Percentiles rank a stretch among this genome's conserved stretches.
Conservation (phyloP, 78 protist species). For the Dictyostelium capitatum region DNA sequence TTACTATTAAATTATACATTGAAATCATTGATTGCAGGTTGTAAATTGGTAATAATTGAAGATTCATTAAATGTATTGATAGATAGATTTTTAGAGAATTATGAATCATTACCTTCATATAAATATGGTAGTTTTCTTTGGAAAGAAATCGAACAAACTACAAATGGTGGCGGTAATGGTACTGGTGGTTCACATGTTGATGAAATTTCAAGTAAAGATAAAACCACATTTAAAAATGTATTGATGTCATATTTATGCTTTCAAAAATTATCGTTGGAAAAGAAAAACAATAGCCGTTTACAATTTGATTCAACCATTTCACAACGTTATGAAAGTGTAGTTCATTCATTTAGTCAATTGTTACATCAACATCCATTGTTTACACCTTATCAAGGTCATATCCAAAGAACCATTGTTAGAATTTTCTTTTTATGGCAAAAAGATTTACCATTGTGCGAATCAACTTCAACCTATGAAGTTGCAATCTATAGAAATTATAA, state of each 20-base stretch:
- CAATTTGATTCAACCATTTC: conserved; percentile 19
- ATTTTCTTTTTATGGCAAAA: conserved; percentile 67
- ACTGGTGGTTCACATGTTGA: background rate
- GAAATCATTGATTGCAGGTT: conserved; percentile 9
- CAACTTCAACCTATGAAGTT: conserved; percentile 50
- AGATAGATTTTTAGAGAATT: conserved; percentile 75
- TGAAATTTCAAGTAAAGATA: conserved; percentile 12
- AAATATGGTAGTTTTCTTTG: conserved; percentile 27
- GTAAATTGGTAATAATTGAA: conserved; percentile 42
- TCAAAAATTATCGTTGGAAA: conserved; percentile 61
- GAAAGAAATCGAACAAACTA: conserved; percentile 19
- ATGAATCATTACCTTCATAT: conserved; percentile 54
- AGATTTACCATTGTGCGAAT: conserved; percentile 69
- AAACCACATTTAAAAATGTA: conserved; percentile 12
- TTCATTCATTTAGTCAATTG: conserved; percentile 10
- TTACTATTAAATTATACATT: conserved; percentile 39
- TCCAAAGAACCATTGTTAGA: conserved; percentile 58
- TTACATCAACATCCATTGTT: conserved; percentile 49
- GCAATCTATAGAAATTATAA: conserved; percentile 59
- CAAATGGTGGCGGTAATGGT: background rate
- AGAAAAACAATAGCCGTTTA: conserved; percentile 47
- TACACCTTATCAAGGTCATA: conserved; percentile 57
- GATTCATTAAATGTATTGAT: conserved; percentile 40
- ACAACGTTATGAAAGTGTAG: conserved; percentile 48
- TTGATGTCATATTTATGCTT: conserved; percentile 23